These are phyloP conservation scores for Paraphaeosphaeria sporulosa DNA, from an alignment of 2,329 filamentous ascomycete species.

Conservation along the genomic window DNA sequence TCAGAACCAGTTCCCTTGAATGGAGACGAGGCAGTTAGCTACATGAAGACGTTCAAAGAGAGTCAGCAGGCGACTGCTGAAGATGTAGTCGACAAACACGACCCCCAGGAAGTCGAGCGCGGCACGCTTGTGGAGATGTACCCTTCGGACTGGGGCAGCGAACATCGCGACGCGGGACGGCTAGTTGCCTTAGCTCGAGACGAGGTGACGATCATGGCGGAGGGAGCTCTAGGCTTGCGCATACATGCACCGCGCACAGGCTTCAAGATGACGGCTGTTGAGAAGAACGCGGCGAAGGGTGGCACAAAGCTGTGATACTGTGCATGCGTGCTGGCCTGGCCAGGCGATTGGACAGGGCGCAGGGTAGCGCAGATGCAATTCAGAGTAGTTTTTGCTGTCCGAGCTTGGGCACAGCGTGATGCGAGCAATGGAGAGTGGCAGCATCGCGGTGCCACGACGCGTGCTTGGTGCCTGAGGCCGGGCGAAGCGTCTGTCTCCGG, in stretches of 20 bases:
- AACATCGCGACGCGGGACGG: constrained; percentile 29
- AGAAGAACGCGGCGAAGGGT: constrained; percentile 13
- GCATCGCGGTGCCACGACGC: constrained; percentile 29
- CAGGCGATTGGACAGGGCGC: constrained; percentile 16
- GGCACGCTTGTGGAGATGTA: constrained; percentile 60
- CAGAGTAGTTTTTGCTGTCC: constrained; percentile 8
- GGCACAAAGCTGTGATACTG: constrained; percentile 25
- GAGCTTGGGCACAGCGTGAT: constrained; percentile 25
- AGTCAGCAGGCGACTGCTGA: constrained; percentile 52
- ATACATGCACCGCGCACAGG: constrained; percentile 36
- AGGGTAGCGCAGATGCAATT: constrained; percentile 22
- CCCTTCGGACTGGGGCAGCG: constrained; percentile 30
- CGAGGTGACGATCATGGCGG: constrained; percentile 33
- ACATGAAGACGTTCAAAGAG: constrained; percentile 44
- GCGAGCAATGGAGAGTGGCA: constrained; percentile 26
- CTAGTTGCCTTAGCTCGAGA: constrained; percentile 30
- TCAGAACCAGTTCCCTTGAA: constrained; percentile 56
- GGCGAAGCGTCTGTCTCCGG: background rate
- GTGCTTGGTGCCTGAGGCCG: constrained; percentile 35
- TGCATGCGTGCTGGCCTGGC: constrained; percentile 28
- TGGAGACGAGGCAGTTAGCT: constrained; percentile 62
- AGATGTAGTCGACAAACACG: constrained; percentile 55
- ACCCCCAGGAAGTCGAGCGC: constrained; percentile 61
- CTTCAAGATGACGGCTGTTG: constrained; percentile 33
- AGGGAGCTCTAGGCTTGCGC: constrained; percentile 25